A percentile compares a stretch with the other conserved stretches of the same genome.
Evolutionary conservation across 2,329 filamentous ascomycete genomes (phyloP).

Genomic region (Cercospora zeae-maydis): DNA sequence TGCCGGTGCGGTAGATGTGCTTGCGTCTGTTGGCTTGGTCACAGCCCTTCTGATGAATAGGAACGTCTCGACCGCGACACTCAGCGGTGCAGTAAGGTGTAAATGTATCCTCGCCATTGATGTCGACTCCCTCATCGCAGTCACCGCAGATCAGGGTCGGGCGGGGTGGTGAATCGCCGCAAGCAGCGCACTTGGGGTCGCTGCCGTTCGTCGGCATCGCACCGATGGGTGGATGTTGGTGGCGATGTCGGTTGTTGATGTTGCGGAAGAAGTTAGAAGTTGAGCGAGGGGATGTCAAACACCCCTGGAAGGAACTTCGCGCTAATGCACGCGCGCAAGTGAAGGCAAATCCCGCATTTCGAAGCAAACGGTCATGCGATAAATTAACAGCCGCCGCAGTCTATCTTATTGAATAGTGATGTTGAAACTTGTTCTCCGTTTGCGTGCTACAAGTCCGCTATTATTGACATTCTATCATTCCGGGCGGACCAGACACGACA

Average conservation of each 20-base stretch:
- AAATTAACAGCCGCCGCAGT: background rate
- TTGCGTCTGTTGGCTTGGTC: slow-evolving; percentile 9
- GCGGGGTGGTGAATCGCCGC: background rate
- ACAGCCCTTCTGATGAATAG: slow-evolving; percentile 3
- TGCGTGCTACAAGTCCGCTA: too few relatives aligned
- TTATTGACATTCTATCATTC: too few relatives aligned
- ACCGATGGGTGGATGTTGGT: background rate
- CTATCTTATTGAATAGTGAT: too few relatives aligned
- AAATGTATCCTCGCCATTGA: background rate
- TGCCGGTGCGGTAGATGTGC: slow-evolving; percentile 21
- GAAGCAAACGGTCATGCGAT: background rate
- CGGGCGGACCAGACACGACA: too few relatives aligned
- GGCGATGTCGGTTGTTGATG: background rate
- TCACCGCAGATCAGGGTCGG: slow-evolving; percentile 8
- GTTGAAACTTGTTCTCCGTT: too few relatives aligned
- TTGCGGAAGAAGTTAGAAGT: background rate
- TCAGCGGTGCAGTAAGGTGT: slow-evolving; percentile 4
- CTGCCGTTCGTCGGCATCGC: background rate
- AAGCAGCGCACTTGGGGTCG: background rate
- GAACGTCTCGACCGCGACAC: background rate
- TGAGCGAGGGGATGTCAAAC: background rate
- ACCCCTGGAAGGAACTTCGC: background rate
- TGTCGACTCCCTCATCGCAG: slow-evolving; percentile 6
- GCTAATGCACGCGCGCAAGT: background rate
- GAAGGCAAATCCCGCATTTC: background rate